These are phyloP conservation scores for Botryotinia narcissicola DNA, from an alignment of 2,329 filamentous ascomycete genomes.

Conservation along the genomic window DNA sequence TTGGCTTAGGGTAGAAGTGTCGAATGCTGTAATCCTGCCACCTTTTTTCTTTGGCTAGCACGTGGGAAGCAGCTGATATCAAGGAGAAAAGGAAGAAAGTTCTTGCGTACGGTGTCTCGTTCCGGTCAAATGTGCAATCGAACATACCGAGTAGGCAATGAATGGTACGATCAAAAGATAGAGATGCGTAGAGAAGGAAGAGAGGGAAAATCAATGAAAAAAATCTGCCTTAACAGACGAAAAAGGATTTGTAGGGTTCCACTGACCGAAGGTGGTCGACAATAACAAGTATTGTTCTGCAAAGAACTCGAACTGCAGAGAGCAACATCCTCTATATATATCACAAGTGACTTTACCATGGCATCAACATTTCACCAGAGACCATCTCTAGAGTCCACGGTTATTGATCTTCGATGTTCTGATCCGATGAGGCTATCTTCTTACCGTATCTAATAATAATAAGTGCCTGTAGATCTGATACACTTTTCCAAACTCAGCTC, in stretches of 20 bases:
- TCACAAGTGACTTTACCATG: no score
- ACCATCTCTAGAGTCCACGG: no score
- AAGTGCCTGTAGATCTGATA: no score
- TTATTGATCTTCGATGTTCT: neutral
- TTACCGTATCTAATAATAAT: no score
- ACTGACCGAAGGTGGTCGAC: neutral
- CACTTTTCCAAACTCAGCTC: neutral
- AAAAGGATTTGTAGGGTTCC: neutral
- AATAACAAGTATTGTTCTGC: neutral
- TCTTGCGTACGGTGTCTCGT: neutral
- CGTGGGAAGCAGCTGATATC: neutral
- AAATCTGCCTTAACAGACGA: neutral
- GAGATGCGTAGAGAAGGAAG: neutral
- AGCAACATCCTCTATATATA: neutral
- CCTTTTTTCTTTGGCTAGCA: neutral
- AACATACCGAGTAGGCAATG: neutral
- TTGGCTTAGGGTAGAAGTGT: neutral
- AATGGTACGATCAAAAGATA: neutral
- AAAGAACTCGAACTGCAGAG: neutral
- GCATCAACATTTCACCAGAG: neutral
- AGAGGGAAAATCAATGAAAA: neutral
- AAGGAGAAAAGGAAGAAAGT: constrained; percentile 7
- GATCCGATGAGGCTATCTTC: no score
- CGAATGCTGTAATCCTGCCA: neutral
- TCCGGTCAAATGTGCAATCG: neutral